These are phyloP conservation scores for Endocalyx cinctus DNA, from an alignment of 2,329 filamentous ascomycete species.

Conservation along the genomic window DNA sequence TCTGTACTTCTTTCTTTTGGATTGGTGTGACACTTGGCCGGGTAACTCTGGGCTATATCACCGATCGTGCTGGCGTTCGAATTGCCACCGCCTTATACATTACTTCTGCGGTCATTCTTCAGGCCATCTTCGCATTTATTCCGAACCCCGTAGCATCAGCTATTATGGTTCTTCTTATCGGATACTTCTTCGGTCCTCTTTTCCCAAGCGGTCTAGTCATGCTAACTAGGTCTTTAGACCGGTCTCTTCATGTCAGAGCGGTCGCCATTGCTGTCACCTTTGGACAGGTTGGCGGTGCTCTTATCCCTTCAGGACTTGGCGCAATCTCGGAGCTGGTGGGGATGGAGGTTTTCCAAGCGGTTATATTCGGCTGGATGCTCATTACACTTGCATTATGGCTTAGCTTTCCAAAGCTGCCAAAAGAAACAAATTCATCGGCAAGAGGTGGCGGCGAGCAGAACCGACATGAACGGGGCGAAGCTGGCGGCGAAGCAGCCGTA, in stretches of 20 bases:
- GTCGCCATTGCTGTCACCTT: conserved; percentile 1
- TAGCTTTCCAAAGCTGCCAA: conserved; percentile 1
- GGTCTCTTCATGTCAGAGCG: background rate
- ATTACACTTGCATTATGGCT: background rate
- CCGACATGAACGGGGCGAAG: too few relatives aligned
- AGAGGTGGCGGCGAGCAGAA: too few relatives aligned
- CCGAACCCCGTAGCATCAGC: background rate
- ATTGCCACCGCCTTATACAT: conserved; percentile 1
- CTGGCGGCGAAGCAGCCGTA: too few relatives aligned
- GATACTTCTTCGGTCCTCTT: conserved; percentile 2
- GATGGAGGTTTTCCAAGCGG: conserved; percentile 1
- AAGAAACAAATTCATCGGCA: too few relatives aligned
- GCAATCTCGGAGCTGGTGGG: conserved; percentile 1
- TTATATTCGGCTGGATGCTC: conserved; percentile 1
- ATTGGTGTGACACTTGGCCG: conserved; percentile 1
- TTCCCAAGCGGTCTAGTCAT: conserved; percentile 2
- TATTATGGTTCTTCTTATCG: background rate
- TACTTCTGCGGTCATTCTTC: background rate
- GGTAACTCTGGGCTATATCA: background rate
- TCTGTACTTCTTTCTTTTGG: conserved; percentile 1
- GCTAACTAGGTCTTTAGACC: background rate
- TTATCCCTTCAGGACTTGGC: conserved; percentile 1
- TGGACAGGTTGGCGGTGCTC: conserved; percentile 1
- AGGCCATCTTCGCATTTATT: conserved; percentile 1
- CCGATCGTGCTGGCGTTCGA: background rate